Conservation (phyloP, 148 eudicot species). For the Camellia granthamiana region DNA sequence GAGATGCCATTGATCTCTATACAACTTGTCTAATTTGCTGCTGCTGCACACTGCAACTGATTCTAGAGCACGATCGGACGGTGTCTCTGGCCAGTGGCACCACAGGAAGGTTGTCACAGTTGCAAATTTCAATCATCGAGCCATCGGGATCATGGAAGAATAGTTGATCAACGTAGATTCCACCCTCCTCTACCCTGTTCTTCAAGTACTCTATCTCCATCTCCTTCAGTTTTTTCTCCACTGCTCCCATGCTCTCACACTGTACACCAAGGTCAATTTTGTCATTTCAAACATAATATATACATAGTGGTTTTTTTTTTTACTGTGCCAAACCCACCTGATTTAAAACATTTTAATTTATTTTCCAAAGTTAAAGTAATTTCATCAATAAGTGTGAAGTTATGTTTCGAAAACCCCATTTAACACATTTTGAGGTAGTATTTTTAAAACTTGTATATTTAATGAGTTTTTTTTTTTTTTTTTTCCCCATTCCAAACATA, state of each 20-base stretch:
- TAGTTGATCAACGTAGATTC: constrained; percentile 39
- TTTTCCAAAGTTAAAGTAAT: too few relatives aligned
- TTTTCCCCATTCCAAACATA: too few relatives aligned
- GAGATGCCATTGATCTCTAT: not conserved
- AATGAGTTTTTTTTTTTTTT: too few relatives aligned
- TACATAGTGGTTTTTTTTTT: too few relatives aligned
- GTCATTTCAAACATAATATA: not conserved
- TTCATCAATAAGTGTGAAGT: too few relatives aligned
- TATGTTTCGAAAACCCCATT: too few relatives aligned
- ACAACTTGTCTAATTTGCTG: not conserved
- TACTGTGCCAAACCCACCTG: too few relatives aligned
- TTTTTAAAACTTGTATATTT: too few relatives aligned
- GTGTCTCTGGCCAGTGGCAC: constrained; percentile 26
- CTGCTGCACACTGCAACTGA: constrained; percentile 11
- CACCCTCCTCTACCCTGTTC: constrained; percentile 38
- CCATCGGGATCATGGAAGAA: constrained; percentile 62
- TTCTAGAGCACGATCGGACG: constrained; percentile 13
- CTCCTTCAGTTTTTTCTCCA: constrained; percentile 34
- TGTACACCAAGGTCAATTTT: constrained; percentile 8
- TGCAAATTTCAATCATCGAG: constrained; percentile 51
- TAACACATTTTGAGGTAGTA: too few relatives aligned
- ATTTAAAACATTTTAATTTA: too few relatives aligned
- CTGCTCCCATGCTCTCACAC: constrained; percentile 42
- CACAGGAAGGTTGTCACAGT: constrained; percentile 41
- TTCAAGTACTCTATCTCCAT: constrained; percentile 36